Evolutionary conservation across 306 rosid species (phyloP), one percentile per base, ranked within the genome.

Genomic region (Cotoneaster glaucophyllus): DNA sequence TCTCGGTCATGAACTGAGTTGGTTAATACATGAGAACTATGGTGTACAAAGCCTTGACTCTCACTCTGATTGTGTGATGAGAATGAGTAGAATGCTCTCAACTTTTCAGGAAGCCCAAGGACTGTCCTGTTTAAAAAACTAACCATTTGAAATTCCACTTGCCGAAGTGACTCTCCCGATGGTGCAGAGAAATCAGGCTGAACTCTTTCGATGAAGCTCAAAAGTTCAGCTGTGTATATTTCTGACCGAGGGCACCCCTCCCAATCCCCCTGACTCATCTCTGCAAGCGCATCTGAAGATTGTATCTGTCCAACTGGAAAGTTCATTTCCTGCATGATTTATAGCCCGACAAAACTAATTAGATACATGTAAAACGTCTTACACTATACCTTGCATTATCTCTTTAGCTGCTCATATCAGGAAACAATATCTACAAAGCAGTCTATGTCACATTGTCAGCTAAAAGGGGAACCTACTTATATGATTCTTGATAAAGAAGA

Each of bases 251-350:
- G 87, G 87, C 97, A 90, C 68, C 97, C 93, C 85, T 95, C 99
- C 99, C 99, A 95, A 66, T 86, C 89, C 56, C 99, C 99, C 75
- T 88, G 99, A 81, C 97, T 95, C 87, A 95, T 90, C 92, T 95
- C 99, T 53, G 75, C 64, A 79, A 95, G 92, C 12, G 92, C 86
- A 26, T 92, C 97, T 2, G 93, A 84, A 64, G 88, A 79, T 81
- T 90, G 97, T 71, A 95, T 92, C 75, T 82, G 96, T 64, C 91
- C 97, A 81, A 88, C 96, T 2, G 85, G 72, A 79, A 89, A 85
- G 73, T 81, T 85, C 79, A 87, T 69, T 84, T 95, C 99, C 97
- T 94, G 86, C 82, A 66, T 24, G 37, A 57, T 54, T 77, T 43
- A 29, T 9, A 32, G 74, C 22, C 14, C 24, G 18, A 24, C 24